Percentiles rank a stretch among this genome's conserved stretches.
Evolutionary conservation across 2,329 filamentous ascomycete genomes (phyloP).

Genomic region (Exophiala xenobiotica): DNA sequence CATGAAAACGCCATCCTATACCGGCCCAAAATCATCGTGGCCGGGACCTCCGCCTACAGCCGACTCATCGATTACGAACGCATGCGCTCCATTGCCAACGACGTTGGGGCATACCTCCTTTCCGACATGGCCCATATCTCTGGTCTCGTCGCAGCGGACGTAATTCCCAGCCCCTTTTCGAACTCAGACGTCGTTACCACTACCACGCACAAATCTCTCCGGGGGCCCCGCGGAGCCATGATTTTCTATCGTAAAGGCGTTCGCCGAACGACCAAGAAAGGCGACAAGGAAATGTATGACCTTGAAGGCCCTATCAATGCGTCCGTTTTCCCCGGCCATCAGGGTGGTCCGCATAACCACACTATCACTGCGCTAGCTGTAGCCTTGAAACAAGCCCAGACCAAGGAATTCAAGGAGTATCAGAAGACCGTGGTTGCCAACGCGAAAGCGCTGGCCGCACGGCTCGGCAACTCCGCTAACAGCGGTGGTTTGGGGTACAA

Average conservation of each 20-base stretch:
- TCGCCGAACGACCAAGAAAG: constrained; percentile 80
- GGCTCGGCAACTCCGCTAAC: constrained; percentile 68
- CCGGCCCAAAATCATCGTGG: constrained; percentile 92
- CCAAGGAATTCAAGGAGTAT: constrained; percentile 86
- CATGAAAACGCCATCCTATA: constrained; percentile 86
- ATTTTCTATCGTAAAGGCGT: constrained; percentile 98
- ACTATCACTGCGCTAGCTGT: constrained; percentile 95
- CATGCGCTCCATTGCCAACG: constrained; percentile 87
- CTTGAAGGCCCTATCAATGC: constrained; percentile 91
- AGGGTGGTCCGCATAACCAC: constrained; percentile 98
- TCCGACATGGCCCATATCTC: constrained; percentile 98
- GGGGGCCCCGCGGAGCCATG: constrained; percentile 91
- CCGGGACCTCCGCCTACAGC: constrained; percentile 93
- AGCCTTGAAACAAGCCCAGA: constrained; percentile 88
- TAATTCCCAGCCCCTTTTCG: constrained; percentile 84
- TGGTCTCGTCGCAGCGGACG: constrained; percentile 85
- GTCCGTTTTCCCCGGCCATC: constrained; percentile 96
- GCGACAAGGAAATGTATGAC: constrained; percentile 81
- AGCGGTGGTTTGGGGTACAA: constrained; percentile 73
- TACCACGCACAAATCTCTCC: constrained; percentile 95
- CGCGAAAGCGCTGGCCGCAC: constrained; percentile 76
- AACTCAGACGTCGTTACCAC: constrained; percentile 95
- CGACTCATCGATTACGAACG: constrained; percentile 91
- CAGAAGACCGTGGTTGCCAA: constrained; percentile 88
- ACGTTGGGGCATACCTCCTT: constrained; percentile 86